Evolutionary conservation across 352 stramenopile genomes (phyloP), one percentile per base, ranked within the genome.

Genomic region (Elongisporangium prolatum): DNA sequence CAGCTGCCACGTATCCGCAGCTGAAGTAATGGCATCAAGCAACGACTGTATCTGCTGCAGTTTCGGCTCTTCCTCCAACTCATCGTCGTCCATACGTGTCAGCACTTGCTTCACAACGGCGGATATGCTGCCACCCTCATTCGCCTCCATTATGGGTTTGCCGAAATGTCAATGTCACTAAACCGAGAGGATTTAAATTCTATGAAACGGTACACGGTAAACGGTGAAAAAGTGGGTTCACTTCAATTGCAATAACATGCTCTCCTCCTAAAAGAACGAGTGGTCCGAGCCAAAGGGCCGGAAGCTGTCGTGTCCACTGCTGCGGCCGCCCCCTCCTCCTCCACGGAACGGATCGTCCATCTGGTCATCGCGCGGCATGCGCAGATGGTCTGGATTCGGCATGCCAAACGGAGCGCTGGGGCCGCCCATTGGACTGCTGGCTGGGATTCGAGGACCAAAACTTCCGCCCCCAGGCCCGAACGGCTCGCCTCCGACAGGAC

Each of bases 361-460:
- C 20, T 80, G 68, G 20, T 87, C 74, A 50, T 92, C 82, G 21
- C 67, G 64, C 22, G 85, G 85, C 79, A 94, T 93, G 10, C 80
- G 83, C 57, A 94, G 50, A 56, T 94, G 85, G 40, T 94, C 85
- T 17, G 85, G 85, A 17, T 85, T 88, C 18, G 83, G 81, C 10
- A 80, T 79, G 25, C 84, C 84, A 57, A 95, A 95, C 13, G 80
- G 80, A 53, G 80, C 67, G n/a, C 56, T 74, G 21, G 84, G 84
- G 17, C 69, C 34, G 34, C 34, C 34, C 34, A 44, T 9, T 17
- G 34, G 34, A 44, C 34, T 71, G 28, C 74, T 76, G n/a, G 65
- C 66, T 28, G 72, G 67, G 20, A 66, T 60, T 14, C 66, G 71
- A 17, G 66, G 72, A 40, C 67, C 64, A 28, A 54, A 54, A 7